Conservation (phyloP, 352 stramenopile genomes). For the Saprolegnia parasitica region DNA sequence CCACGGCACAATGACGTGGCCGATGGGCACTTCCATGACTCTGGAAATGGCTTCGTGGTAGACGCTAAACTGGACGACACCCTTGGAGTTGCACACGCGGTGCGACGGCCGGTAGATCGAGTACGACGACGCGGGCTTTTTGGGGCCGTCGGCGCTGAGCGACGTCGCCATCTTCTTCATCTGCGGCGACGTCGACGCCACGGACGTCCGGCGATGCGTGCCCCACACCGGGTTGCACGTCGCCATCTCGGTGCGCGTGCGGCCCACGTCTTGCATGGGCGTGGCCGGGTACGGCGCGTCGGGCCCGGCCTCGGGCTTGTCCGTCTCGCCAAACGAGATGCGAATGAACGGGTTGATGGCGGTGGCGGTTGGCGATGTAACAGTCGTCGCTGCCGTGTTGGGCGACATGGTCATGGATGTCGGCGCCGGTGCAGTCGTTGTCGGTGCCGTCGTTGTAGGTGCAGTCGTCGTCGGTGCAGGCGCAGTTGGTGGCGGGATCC, state of each 20-base stretch:
- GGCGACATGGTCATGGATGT: conserved; percentile 32
- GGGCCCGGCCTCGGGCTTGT: background rate
- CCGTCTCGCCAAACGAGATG: conserved; percentile 22
- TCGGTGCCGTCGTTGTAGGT: background rate
- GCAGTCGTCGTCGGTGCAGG: background rate
- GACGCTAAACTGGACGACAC: conserved; percentile 14
- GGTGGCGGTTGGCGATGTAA: background rate
- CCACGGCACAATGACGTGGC: conserved; percentile 15
- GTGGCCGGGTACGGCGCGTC: background rate
- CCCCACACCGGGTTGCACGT: conserved; percentile 11
- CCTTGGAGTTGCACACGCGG: conserved; percentile 2
- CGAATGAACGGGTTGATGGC: conserved; percentile 17
- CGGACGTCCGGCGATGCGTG: background rate
- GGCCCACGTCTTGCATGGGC: conserved; percentile 8
- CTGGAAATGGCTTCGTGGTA: conserved; percentile 13
- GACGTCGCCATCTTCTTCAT: conserved; percentile 1
- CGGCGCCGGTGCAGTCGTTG: background rate
- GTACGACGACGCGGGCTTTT: conserved; percentile 11
- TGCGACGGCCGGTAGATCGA: conserved; percentile 16
- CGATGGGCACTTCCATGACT: conserved; percentile 8
- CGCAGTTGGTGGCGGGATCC: background rate
- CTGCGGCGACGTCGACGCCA: background rate
- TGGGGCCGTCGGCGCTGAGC: background rate
- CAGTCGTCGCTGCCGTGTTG: conserved; percentile 38
- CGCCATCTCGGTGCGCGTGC: conserved; percentile 7